phyloP scores from a whole-genome alignment of 192 early-diverging fungal species.

The Obelidium mucronatum region DNA sequence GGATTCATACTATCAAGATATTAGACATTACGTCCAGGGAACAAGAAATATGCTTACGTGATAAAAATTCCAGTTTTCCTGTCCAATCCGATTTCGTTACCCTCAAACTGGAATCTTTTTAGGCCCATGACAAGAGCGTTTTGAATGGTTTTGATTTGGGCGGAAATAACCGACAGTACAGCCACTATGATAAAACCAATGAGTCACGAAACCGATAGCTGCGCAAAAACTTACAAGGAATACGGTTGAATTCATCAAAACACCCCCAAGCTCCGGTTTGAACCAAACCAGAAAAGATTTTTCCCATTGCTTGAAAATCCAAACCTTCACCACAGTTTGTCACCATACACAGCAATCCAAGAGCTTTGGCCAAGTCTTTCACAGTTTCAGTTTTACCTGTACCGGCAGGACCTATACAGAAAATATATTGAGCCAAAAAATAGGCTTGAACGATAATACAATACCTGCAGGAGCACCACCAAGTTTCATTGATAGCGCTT shows the following conservation, averaged over 20 bases:
- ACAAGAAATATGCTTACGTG: too few relatives aligned
- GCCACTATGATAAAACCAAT: constrained; percentile 40
- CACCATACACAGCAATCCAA: constrained; percentile 66
- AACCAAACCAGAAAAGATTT: constrained; percentile 68
- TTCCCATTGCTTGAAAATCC: constrained; percentile 70
- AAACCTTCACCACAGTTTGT: constrained; percentile 70
- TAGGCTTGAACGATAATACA: neutral
- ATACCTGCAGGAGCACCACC: constrained; percentile 65
- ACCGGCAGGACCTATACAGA: constrained; percentile 50
- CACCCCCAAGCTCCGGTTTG: constrained; percentile 71
- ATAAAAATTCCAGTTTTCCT: constrained; percentile 66
- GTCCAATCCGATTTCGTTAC: constrained; percentile 65
- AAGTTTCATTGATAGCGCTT: constrained; percentile 66
- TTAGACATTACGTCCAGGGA: neutral
- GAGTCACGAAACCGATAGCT: neutral
- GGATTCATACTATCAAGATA: constrained; percentile 65
- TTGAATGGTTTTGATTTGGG: constrained; percentile 68
- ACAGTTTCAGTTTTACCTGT: constrained; percentile 72
- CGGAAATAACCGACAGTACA: constrained; percentile 68
- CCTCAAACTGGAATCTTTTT: constrained; percentile 67
- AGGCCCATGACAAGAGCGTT: constrained; percentile 62
- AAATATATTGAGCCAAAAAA: neutral
- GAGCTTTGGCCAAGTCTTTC: constrained; percentile 67
- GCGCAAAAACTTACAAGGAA: constrained; percentile 44
- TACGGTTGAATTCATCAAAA: constrained; percentile 72